Conservation (phyloP, 371 early-diverging fungal species). For the Dichotomocladium elegans region DNA sequence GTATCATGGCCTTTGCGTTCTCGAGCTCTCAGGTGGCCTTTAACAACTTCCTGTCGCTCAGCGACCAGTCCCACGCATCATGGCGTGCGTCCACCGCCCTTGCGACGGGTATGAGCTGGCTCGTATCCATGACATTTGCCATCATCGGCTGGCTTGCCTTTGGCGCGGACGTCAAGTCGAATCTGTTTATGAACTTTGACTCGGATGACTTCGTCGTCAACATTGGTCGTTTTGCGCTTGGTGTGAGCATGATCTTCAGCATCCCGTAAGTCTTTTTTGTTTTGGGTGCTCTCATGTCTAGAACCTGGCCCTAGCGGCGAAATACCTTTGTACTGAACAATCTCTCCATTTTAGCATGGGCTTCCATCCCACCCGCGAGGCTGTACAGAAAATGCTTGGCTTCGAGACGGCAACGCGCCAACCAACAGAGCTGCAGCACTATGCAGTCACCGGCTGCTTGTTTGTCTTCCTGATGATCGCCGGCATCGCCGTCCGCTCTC, state of each 20-base stretch:
- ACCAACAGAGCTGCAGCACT: conserved; percentile 42
- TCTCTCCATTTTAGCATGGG: conserved; percentile 21
- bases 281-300: too few relatives aligned
- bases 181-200: conserved; percentile 56
- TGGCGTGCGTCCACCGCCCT: conserved; percentile 46
- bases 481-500: conserved; percentile 35
- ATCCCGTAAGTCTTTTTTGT: conserved; percentile 37
- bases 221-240: conserved; percentile 49
- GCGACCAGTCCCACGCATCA: conserved; percentile 35
- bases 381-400: conserved; percentile 48
- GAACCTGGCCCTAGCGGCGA: too few relatives aligned
- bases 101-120: conserved; percentile 45
- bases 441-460: conserved; percentile 38
- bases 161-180: conserved; percentile 49
- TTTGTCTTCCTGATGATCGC: conserved; percentile 27
- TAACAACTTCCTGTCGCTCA: conserved; percentile 45
- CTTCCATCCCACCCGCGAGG: conserved; percentile 54
- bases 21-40: conserved; percentile 58
- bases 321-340: neutral
- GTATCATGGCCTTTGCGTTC: conserved; percentile 65
- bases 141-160: conserved; percentile 54
- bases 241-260: conserved; percentile 53
- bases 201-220: conserved; percentile 49
- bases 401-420: conserved; percentile 30
- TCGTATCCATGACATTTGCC: conserved; percentile 53